A percentile compares a stretch with the other conserved stretches of the same genome.
Evolutionary conservation across 1,284 basidiomycete genomes (phyloP).

Genomic region (Bondarzewia mesenterica): DNA sequence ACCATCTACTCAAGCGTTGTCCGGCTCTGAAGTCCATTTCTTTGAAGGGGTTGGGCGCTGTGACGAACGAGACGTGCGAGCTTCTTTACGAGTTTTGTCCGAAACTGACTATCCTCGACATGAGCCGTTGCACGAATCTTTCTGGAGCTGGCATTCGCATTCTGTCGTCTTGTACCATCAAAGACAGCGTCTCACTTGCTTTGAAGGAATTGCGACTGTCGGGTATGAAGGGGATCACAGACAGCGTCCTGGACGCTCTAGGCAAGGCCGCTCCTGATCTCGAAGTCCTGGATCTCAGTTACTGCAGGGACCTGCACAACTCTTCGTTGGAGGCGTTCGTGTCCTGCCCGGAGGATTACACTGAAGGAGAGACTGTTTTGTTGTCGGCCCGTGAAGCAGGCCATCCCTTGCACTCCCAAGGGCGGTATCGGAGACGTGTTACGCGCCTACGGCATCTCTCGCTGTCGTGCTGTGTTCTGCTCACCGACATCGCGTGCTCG

Average conservation of each 20-base stretch:
- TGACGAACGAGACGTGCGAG: constrained; percentile 67
- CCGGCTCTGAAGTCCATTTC: constrained; percentile 53
- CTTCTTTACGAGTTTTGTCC: constrained; percentile 53
- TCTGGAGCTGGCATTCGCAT: constrained; percentile 52
- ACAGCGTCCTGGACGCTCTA: constrained; percentile 50
- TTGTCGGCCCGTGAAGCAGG: constrained; percentile 60
- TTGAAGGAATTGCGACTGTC: constrained; percentile 57
- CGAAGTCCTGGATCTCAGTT: constrained; percentile 78
- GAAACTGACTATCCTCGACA: constrained; percentile 54
- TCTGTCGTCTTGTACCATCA: constrained; percentile 32
- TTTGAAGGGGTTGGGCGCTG: constrained; percentile 60
- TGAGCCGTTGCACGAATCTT: constrained; percentile 68
- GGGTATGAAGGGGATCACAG: constrained; percentile 54
- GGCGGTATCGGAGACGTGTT: constrained; percentile 50
- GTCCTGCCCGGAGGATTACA: constrained; percentile 36
- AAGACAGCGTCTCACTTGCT: constrained; percentile 35
- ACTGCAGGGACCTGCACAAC: constrained; percentile 64
- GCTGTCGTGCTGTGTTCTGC: constrained; percentile 64
- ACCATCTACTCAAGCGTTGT: constrained; percentile 63
- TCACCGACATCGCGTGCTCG: constrained; percentile 70
- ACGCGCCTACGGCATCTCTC: constrained; percentile 73
- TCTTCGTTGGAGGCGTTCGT: constrained; percentile 69
- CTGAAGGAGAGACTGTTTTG: constrained; percentile 31
- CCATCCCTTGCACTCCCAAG: constrained; percentile 33
- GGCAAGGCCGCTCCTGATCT: constrained; percentile 63